phyloP scores from a whole-genome alignment of 192 early-diverging fungal genomes.

The Coemansia sp. region DNA sequence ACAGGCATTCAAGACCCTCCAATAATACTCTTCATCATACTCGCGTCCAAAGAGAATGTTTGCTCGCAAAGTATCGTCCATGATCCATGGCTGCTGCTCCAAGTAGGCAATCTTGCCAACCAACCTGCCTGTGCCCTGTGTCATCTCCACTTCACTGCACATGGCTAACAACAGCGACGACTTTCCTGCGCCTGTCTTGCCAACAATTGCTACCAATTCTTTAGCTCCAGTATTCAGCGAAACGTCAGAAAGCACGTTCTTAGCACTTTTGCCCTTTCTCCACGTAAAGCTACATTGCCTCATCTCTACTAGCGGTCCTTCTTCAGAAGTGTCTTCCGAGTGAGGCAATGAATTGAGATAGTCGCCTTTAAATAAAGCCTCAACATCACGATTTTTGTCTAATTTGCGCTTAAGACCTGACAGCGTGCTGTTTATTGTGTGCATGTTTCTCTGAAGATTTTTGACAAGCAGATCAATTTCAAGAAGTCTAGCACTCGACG shows the following conservation, averaged over 20 bases:
- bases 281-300: constrained; percentile 18
- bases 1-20: constrained; percentile 63
- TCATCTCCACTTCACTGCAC: constrained; percentile 56
- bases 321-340: neutral
- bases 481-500: neutral
- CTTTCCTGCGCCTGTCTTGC: constrained; percentile 67
- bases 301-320: constrained; percentile 5
- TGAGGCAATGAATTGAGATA: constrained; percentile 23
- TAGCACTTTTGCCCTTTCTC: neutral
- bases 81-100: constrained; percentile 39
- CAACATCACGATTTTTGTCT: constrained; percentile 8
- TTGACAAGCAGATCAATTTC: neutral
- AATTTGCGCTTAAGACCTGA: neutral
- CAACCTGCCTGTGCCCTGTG: constrained; percentile 26
- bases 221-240: constrained; percentile 20
- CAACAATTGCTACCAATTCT: constrained; percentile 60
- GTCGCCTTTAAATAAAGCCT: constrained; percentile 14
- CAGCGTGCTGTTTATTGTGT: neutral
- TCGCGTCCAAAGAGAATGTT: constrained; percentile 82
- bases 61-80: constrained; percentile 63
- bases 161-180: constrained; percentile 63
- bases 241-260: constrained; percentile 10
- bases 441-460: neutral
- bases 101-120: constrained; percentile 27
- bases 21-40: constrained; percentile 62